Conservation (phyloP, 139 green algal genomes). For the Haematococcus sp. region DNA sequence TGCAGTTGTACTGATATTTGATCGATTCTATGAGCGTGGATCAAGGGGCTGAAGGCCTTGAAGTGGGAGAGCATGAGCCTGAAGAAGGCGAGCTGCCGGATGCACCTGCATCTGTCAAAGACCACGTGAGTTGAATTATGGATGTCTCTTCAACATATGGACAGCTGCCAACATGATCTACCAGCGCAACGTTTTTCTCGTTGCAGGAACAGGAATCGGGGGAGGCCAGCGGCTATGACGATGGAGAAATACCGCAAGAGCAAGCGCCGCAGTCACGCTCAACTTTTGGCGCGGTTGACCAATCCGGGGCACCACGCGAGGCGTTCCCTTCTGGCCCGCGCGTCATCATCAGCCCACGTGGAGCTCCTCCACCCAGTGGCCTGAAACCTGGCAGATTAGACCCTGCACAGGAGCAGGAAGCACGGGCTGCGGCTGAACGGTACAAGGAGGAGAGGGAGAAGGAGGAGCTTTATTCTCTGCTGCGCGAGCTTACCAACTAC, state of each 20-base stretch:
- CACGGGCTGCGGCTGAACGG: too few relatives aligned
- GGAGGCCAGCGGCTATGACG: conserved; percentile 9
- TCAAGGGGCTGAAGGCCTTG: too few relatives aligned
- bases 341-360: neutral
- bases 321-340: neutral
- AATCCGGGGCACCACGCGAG: too few relatives aligned
- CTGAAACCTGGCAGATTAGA: neutral
- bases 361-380: neutral
- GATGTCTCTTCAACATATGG: too few relatives aligned
- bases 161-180: too few relatives aligned
- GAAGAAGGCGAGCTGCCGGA: conserved; percentile 22
- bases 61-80: neutral
- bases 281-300: too few relatives aligned
- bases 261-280: too few relatives aligned
- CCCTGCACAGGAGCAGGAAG: neutral
- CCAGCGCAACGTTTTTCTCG: too few relatives aligned
- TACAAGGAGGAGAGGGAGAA: conserved; percentile 33
- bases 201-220: conserved; percentile 17
- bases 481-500: conserved; percentile 44
- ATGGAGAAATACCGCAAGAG: neutral
- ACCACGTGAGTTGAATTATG: neutral
- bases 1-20: too few relatives aligned
- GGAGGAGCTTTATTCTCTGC: conserved; percentile 33
- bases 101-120: neutral
- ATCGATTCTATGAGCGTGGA: too few relatives aligned